These are phyloP conservation scores for Rhizopus microsporus DNA, from an alignment of 371 early-diverging fungal genomes.

Conservation along the genomic window DNA sequence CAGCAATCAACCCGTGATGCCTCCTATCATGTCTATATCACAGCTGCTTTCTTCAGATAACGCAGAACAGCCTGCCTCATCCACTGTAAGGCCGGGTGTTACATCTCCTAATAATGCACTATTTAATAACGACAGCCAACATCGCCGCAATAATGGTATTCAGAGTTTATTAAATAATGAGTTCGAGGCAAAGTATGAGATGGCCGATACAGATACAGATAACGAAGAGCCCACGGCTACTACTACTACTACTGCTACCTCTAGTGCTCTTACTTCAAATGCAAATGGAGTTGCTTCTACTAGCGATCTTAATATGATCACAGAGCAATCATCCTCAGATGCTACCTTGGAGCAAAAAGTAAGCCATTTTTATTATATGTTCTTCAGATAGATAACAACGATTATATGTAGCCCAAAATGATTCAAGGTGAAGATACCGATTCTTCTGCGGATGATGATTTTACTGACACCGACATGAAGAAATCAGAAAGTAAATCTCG, in stretches of 20 bases:
- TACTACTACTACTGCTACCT: neutral
- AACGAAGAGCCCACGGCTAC: slow-evolving; percentile 35
- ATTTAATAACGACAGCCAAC: neutral
- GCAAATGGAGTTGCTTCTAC: too few relatives aligned
- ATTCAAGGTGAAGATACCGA: slow-evolving; percentile 15
- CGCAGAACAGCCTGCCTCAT: slow-evolving; percentile 8
- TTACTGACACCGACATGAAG: slow-evolving; percentile 23
- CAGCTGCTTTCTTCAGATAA: slow-evolving; percentile 42
- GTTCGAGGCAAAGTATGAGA: slow-evolving; percentile 27
- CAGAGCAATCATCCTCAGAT: neutral
- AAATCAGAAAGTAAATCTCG: slow-evolving; percentile 13
- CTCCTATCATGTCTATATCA: slow-evolving; percentile 52
- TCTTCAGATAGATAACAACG: neutral
- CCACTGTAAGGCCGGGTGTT: neutral
- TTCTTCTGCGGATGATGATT: slow-evolving; percentile 25
- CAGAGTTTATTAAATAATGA: slow-evolving; percentile 37
- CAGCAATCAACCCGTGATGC: slow-evolving; percentile 15
- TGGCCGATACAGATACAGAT: slow-evolving; percentile 46
- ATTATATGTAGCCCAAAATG: neutral
- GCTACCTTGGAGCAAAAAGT: slow-evolving; percentile 1
- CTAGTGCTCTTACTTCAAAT: neutral
- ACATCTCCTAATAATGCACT: slow-evolving; percentile 6
- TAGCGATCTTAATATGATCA: too few relatives aligned
- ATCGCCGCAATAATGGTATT: slow-evolving; percentile 28
- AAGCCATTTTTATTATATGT: neutral